Evolutionary conservation across 2,329 filamentous ascomycete genomes (phyloP), one percentile per base, ranked within the genome.

Genomic region (Colletotrichum acutatum): DNA sequence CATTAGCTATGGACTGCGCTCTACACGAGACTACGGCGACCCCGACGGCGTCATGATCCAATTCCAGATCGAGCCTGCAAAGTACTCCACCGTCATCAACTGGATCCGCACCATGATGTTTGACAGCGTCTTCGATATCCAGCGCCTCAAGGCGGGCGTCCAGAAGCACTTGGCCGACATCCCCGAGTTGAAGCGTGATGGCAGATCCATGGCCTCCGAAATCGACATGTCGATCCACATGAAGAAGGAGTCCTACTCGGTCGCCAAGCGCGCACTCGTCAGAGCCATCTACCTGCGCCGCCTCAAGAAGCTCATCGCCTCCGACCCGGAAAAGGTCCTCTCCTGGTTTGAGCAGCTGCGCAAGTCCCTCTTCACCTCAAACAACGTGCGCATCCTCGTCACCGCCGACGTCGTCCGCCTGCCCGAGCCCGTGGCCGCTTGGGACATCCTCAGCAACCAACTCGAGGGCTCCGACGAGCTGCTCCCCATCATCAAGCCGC

Each of bases 21-120:
- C 90, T 2, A 93, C 91, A 6, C 87, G 88, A 22, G 86, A 88
- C 42, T 84, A 97, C 57, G 92, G 93, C 42, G 95, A 97, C 79
- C 89, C 91, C 0, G 96, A 99, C 81, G 93, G 95, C 81, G 84
- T 98, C 32, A 90, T 91, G 71, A 90, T 98, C 61, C 90, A 92
- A 75, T 93, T 99, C 83, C 92, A 97, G 77, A 91, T 97, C 7
- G 97, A 99, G 82, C 90, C 92, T 0, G 92, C 96, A 65, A 98
- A 97, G 82, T 98, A 98, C 81, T 87, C 90, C 56, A 91, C 91
- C 0, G 92, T 94, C 2, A 93, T 98, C 70, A 87, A 91, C 73
- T 98, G 95, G 95, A 87, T 98, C 14, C 92, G 91, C 24, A 93
- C 94, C 14, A 89, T 98, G 82, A 92, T 98, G 81, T 97, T 96